phyloP scores from a whole-genome alignment of 192 early-diverging fungal species.

The Backusella tarrabulga region DNA sequence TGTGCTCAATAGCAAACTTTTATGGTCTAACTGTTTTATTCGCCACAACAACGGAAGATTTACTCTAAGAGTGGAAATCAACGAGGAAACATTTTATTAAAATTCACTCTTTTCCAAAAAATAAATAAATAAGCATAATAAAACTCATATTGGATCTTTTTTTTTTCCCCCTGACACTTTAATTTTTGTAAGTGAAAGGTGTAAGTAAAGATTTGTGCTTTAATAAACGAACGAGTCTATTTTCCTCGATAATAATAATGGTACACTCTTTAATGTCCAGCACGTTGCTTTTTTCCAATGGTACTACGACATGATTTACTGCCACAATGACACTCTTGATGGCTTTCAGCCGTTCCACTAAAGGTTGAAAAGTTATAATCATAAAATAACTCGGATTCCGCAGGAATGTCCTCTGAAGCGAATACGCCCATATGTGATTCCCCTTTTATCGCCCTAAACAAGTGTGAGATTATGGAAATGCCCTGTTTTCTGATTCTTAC shows the following conservation, averaged over 20 bases:
- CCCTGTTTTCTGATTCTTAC: slow-evolving; percentile 35
- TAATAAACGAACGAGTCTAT: too few species aligned
- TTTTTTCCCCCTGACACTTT: too few species aligned
- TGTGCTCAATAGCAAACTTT: too few species aligned
- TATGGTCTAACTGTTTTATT: too few species aligned
- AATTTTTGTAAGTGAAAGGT: too few species aligned
- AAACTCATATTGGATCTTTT: too few species aligned
- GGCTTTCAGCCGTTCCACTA: slow-evolving; percentile 47
- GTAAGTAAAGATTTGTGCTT: too few species aligned
- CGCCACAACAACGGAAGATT: too few species aligned
- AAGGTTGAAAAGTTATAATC: slow-evolving; percentile 83
- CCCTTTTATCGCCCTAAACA: slow-evolving; percentile 55
- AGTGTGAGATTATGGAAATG: neutral
- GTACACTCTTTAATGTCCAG: neutral
- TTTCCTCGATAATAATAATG: neutral
- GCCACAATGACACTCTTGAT: slow-evolving; percentile 72
- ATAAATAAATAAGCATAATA: too few species aligned
- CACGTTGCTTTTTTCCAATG: slow-evolving; percentile 44
- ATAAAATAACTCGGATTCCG: slow-evolving; percentile 71
- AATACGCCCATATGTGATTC: slow-evolving; percentile 78
- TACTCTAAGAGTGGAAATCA: too few species aligned
- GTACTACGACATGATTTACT: slow-evolving; percentile 64
- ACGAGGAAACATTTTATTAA: too few species aligned
- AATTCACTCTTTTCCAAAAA: too few species aligned
- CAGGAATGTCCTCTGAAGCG: slow-evolving; percentile 63